Evolutionary conservation across 2,329 filamentous ascomycete species (phyloP).

Genomic region (Aciculosporium take): DNA sequence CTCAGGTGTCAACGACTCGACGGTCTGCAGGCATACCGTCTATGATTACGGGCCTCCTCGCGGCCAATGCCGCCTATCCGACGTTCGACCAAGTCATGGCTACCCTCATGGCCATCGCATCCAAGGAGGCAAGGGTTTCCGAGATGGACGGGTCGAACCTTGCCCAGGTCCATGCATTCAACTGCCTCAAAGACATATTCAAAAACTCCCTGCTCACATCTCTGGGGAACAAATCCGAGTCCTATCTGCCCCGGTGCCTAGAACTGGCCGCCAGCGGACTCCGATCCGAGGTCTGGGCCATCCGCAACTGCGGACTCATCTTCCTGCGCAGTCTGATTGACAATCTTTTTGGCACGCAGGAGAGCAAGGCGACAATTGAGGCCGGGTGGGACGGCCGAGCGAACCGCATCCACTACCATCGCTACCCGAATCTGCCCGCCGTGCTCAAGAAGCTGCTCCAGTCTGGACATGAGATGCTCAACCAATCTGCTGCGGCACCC

Average conservation of each 20-base stretch:
- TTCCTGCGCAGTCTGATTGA: slow-evolving; percentile 78
- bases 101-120: slow-evolving; percentile 46
- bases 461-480: slow-evolving; percentile 31
- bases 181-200: slow-evolving; percentile 85
- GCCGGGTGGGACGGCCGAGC: slow-evolving; percentile 50
- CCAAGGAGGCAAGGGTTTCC: slow-evolving; percentile 34
- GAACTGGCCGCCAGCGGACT: slow-evolving; percentile 69
- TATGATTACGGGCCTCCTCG: slow-evolving; percentile 67
- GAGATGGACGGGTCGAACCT: slow-evolving; percentile 52
- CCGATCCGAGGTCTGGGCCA: slow-evolving; percentile 76
- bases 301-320: slow-evolving; percentile 85
- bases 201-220: slow-evolving; percentile 64
- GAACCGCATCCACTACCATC: slow-evolving; percentile 53
- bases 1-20: slow-evolving; percentile 69
- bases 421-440: slow-evolving; percentile 49
- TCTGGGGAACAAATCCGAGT: slow-evolving; percentile 58
- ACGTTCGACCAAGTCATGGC: slow-evolving; percentile 52
- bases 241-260: slow-evolving; percentile 58
- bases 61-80: slow-evolving; percentile 43
- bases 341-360: slow-evolving; percentile 58
- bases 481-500: slow-evolving; percentile 18
- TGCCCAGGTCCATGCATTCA: slow-evolving; percentile 87
- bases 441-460: slow-evolving; percentile 50
- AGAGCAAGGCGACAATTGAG: slow-evolving; percentile 50
- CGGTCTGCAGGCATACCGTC: slow-evolving; percentile 86